Evolutionary conservation across 2,329 filamentous ascomycete genomes (phyloP).

Genomic region (Fusarium compactum): DNA sequence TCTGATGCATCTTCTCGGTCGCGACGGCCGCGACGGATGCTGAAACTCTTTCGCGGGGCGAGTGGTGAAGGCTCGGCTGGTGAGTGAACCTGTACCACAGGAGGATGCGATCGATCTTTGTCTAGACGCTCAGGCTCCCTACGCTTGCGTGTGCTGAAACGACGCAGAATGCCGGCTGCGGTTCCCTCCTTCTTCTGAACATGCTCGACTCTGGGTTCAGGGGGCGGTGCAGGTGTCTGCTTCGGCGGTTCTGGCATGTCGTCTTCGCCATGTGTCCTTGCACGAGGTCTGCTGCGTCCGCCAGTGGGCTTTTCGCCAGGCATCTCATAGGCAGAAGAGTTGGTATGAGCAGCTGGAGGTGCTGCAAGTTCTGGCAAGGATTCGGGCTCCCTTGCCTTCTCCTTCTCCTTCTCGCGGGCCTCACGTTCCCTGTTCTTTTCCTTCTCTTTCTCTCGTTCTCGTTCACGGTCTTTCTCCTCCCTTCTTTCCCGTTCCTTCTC

Average conservation of each 20-base stretch:
- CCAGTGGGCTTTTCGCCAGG: slow-evolving; percentile 89
- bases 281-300: slow-evolving; percentile 83
- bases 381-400: slow-evolving; percentile 56
- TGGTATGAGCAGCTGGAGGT: slow-evolving; percentile 90
- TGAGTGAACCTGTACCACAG: slow-evolving; percentile 81
- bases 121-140: slow-evolving; percentile 74
- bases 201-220: slow-evolving; percentile 69
- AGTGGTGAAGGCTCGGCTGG: slow-evolving; percentile 72
- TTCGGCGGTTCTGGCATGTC: slow-evolving; percentile 75
- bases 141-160: slow-evolving; percentile 89
- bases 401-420: slow-evolving; percentile 45
- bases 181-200: slow-evolving; percentile 86
- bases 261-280: slow-evolving; percentile 94
- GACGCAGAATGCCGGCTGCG: slow-evolving; percentile 83
- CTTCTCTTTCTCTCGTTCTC: slow-evolving; percentile 44
- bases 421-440: slow-evolving; percentile 39
- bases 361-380: slow-evolving; percentile 79
- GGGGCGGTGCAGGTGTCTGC: slow-evolving; percentile 52
- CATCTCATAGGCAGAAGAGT: slow-evolving; percentile 86
- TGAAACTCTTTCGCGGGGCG: slow-evolving; percentile 87
- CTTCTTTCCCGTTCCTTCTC: slow-evolving; percentile 49
- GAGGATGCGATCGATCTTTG: slow-evolving; percentile 76
- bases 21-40: slow-evolving; percentile 73
- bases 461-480: slow-evolving; percentile 41
- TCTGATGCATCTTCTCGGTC: slow-evolving; percentile 64